Evolutionary conservation across 2,329 filamentous ascomycete genomes (phyloP).

Genomic region (Coleophoma crateriformis): DNA sequence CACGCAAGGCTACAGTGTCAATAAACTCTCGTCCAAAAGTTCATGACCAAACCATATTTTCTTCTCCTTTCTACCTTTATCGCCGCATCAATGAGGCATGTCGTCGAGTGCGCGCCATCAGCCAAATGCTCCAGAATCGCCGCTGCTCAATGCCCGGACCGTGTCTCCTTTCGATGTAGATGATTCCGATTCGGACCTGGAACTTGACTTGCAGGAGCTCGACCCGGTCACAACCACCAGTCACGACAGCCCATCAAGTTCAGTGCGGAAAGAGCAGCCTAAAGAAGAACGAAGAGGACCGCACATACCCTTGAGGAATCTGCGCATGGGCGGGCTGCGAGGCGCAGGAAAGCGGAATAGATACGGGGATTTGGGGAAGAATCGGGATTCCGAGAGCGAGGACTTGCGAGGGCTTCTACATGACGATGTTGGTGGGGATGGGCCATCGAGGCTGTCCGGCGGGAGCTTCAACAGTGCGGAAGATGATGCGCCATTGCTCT

Average conservation of each 20-base stretch:
- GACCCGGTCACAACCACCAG: conserved; percentile 46
- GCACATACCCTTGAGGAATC: conserved; percentile 64
- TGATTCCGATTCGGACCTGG: conserved; percentile 72
- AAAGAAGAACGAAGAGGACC: conserved; percentile 20
- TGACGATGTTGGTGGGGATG: conserved; percentile 46
- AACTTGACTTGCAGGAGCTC: conserved; percentile 74
- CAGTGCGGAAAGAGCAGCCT: conserved; percentile 19
- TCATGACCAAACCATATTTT: neutral
- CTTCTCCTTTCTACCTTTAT: neutral
- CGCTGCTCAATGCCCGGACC: conserved; percentile 24
- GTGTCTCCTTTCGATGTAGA: conserved; percentile 36
- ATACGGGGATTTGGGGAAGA: conserved; percentile 55
- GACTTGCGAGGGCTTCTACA: conserved; percentile 64
- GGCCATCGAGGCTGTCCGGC: conserved; percentile 50
- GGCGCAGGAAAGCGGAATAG: conserved; percentile 43
- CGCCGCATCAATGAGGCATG: conserved; percentile 30
- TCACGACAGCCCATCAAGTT: conserved; percentile 15
- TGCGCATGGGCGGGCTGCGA: conserved; percentile 61
- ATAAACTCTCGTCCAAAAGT: neutral
- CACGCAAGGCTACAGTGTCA: neutral
- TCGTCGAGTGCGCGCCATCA: conserved; percentile 27
- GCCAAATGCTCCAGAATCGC: conserved; percentile 49
- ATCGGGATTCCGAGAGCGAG: conserved; percentile 53
- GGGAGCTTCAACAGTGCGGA: conserved; percentile 49
- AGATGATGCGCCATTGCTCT: conserved; percentile 72